Conservation (phyloP, 1,284 basidiomycete species). For the Hypsizygus ulmarius region DNA sequence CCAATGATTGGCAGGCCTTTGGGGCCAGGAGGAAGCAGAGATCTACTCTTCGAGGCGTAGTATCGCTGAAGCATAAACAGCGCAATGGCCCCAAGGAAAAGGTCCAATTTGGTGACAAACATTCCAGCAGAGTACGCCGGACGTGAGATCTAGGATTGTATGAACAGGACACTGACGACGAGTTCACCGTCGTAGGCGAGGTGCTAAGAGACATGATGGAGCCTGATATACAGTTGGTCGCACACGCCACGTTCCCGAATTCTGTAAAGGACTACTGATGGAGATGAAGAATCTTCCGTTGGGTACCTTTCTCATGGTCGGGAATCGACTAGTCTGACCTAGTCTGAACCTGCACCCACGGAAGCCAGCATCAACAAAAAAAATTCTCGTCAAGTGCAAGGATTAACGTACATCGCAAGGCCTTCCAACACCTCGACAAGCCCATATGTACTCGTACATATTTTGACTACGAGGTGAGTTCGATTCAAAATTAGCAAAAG, state of each 20-base stretch:
- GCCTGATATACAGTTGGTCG: neutral
- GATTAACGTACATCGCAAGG: too few species aligned
- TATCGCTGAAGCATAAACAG: slow-evolving; percentile 6
- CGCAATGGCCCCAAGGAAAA: slow-evolving; percentile 3
- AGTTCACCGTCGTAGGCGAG: neutral
- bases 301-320: neutral
- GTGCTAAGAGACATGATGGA: neutral
- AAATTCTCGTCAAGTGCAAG: too few species aligned
- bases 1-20: slow-evolving; percentile 31
- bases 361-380: too few species aligned
- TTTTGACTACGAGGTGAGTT: too few species aligned
- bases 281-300: too few species aligned
- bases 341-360: neutral
- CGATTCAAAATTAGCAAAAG: too few species aligned
- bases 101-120: slow-evolving; percentile 5
- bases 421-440: too few species aligned
- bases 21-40: slow-evolving; percentile 33
- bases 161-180: neutral
- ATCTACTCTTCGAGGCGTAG: neutral
- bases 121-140: neutral
- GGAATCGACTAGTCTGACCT: neutral
- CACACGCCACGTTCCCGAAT: neutral
- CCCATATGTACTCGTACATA: too few species aligned
- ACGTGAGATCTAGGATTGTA: neutral
- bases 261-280: neutral